These are phyloP conservation scores for Fusarium sp. DNA, from an alignment of 2,329 filamentous ascomycete genomes.

Conservation along the genomic window DNA sequence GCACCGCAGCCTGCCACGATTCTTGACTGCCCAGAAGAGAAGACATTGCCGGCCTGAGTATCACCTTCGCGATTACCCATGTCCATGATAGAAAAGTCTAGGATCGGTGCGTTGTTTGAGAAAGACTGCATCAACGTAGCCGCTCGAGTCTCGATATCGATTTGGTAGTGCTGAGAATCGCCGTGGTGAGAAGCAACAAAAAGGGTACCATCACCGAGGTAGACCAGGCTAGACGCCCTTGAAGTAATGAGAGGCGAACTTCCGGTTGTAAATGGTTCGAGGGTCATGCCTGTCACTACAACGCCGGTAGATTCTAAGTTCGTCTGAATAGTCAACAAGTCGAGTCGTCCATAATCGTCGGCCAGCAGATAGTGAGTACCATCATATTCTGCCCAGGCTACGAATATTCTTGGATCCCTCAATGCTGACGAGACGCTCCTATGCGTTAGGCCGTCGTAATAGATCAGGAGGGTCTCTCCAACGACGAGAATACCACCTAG, in stretches of 20 bases:
- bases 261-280: conserved; percentile 59
- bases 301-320: conserved; percentile 71
- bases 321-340: conserved; percentile 83
- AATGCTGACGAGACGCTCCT: conserved; percentile 73
- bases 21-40: conserved; percentile 92
- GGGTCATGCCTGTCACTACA: conserved; percentile 77
- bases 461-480: conserved; percentile 83
- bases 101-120: conserved; percentile 85
- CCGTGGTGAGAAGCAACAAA: conserved; percentile 95
- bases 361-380: conserved; percentile 85
- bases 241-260: conserved; percentile 64
- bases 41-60: conserved; percentile 81
- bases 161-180: conserved; percentile 83
- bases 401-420: conserved; percentile 82
- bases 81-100: conserved; percentile 97
- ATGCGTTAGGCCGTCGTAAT: conserved; percentile 82
- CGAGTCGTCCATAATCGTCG: conserved; percentile 89
- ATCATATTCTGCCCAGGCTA: conserved; percentile 91
- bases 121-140: conserved; percentile 76
- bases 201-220: conserved; percentile 76
- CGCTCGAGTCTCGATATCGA: conserved; percentile 56
- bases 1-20: conserved; percentile 94
- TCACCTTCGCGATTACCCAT: conserved; percentile 87
- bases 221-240: conserved; percentile 80
- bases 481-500: conserved; percentile 78